Base-by-base conservation (phyloP, 2,329 filamentous ascomycete species). In the Elsinoe arachidis region DNA sequence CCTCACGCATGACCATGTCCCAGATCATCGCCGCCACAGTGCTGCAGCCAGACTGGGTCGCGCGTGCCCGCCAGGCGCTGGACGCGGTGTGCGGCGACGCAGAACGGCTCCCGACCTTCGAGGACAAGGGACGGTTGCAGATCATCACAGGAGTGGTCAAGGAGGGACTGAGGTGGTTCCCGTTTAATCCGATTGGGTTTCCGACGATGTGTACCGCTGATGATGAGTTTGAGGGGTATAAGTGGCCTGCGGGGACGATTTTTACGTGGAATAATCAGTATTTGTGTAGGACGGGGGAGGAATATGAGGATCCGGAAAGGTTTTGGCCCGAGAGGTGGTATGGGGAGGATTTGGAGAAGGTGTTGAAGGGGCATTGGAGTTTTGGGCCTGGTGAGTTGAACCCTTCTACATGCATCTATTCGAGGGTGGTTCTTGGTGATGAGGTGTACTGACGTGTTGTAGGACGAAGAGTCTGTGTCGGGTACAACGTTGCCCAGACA, bases 191-290 rank as follows among this genome's bases (percentile, higher is more conserved):
- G 2, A 61, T 63, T 5, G 66, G 63, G 3, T 46, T 68, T 0
- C 74, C 75, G 0, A 75, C 78, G 53, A 71, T 73, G 51, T 74
- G 72, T 0, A 72, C 70, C 34, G 54, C 63, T 66, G 74, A 77
- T 51, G 72, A 73, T 51, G 66, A 61, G 59, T 67, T 73, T 49
- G 69, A 72, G 46, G 74, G 72, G n/a, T 71, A 70, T 17, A 58
- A 55, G 17, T 54, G 38, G 21, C 56, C 56, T 5, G 49, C 34
- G 34, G 47, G 47, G 12, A 58, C 56, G 6, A 46, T 56, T 15
- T 56, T 56, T 14, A 56, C 55, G 12, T 56, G 55, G 55, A 56
- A 56, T 38, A 46, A 44, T 21, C 43, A 56, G 17, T 53, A 39
- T 26, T 19, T 53, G 14, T 35, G 33, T 9, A 33, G 33, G 49